Evolutionary conservation across 75 land plant species (phyloP), one percentile per base, ranked within the genome.

Genomic region (Ceratopteris richardii): DNA sequence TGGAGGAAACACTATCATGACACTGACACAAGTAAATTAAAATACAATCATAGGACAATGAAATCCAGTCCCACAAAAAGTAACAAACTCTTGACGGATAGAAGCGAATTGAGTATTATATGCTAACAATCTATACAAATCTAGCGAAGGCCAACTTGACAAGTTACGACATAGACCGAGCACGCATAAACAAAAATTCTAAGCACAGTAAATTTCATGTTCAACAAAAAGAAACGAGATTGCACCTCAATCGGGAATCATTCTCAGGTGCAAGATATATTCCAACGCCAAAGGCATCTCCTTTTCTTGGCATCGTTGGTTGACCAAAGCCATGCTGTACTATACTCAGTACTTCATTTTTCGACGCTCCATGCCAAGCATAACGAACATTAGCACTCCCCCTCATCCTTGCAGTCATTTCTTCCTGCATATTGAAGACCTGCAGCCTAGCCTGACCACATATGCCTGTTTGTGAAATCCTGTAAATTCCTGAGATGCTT

Each of bases 351-450:
- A 78, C 44, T 26, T 56, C 82, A 23, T 61, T 57, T 36, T 70
- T 69, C 1, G 85, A 69, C 36, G 63, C 50, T 51, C 82, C 75
- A 57, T 89, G 72, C 98, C 98, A 93, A 4, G 84, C 98, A 76
- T 71, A 70, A 0, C 63, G 54, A 46, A 89, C 67, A 81, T 93
- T 93, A 31, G 96, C 82, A 64, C 22, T 1, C n/a, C 31, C 68
- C 7, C 46, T 21, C 12, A 24, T 31, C 11, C 40, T 27, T 1
- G 29, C 22, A 24, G 42, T 62, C 16, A 26, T 20, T 0, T 54
- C 60, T 0, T 17, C 60, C 10, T 62, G 61, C 20, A 28, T 17
- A 21, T 25, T 12, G 21, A 62, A 62, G 17, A 33, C 33, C 59
- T 62, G 29, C 37, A 7, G 31, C 53, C 64, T 29, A 19, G 64